These are phyloP conservation scores for Candida incommunis DNA, from an alignment of 805 yeast species.

Conservation along the genomic window DNA sequence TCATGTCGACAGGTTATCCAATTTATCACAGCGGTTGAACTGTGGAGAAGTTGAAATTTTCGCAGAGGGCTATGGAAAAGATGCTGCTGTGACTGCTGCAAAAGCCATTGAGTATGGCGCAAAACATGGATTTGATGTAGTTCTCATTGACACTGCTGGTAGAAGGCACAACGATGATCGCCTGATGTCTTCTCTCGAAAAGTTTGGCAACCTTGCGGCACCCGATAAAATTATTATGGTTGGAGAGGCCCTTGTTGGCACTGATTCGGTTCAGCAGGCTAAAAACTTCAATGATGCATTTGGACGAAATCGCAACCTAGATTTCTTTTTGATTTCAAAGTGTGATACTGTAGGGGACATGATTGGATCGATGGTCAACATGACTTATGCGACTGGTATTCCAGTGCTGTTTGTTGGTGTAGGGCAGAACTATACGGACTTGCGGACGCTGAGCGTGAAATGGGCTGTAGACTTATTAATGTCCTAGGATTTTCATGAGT, in stretches of 20 bases:
- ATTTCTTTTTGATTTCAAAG: constrained; percentile 84
- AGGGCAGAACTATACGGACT: constrained; percentile 93
- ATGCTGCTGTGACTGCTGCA: constrained; percentile 89
- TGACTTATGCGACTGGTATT: constrained; percentile 92
- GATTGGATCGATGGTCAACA: constrained; percentile 92
- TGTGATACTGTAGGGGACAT: constrained; percentile 96
- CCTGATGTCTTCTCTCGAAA: constrained; percentile 88
- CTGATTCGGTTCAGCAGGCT: constrained; percentile 94
- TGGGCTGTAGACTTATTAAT: constrained; percentile 83
- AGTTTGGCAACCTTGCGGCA: constrained; percentile 87
- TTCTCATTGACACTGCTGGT: constrained; percentile 93
- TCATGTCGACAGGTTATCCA: constrained; percentile 73
- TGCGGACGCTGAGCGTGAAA: constrained; percentile 76
- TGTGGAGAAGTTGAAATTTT: constrained; percentile 53
- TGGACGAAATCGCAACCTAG: constrained; percentile 67
- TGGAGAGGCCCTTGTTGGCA: constrained; percentile 95
- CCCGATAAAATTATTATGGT: constrained; percentile 98
- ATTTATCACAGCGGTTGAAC: constrained; percentile 41
- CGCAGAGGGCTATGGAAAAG: constrained; percentile 94
- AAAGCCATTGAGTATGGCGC: constrained; percentile 76
- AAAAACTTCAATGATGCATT: constrained; percentile 85
- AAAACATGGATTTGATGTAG: constrained; percentile 61
- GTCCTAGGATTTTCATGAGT: constrained; percentile 25
- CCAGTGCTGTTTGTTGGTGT: constrained; percentile 93
- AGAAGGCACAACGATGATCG: constrained; percentile 91